phyloP scores from a whole-genome alignment of 768 basidiomycete genomes.

The Tylopilus subfusipes region DNA sequence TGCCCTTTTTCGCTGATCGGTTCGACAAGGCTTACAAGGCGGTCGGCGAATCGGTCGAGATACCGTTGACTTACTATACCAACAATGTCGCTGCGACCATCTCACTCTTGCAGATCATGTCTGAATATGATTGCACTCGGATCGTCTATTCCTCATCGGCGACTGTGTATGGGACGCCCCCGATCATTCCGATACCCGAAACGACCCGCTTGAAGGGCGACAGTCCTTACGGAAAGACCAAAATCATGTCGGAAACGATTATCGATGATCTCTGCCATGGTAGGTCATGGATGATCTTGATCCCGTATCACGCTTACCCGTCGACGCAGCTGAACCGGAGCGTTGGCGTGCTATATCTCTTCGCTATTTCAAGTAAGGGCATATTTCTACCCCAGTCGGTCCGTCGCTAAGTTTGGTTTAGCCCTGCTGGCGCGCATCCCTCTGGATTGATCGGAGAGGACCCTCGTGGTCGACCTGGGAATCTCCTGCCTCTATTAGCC shows the following conservation, averaged over 20 bases:
- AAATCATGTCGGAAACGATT: slow-evolving; percentile 89
- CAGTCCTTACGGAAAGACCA: slow-evolving; percentile 95
- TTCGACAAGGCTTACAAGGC: slow-evolving; percentile 79
- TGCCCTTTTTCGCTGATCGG: neutral
- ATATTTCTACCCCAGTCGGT: neutral
- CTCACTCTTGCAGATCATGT: slow-evolving; percentile 82
- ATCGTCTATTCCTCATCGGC: slow-evolving; percentile 98
- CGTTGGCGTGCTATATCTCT: slow-evolving; percentile 82
- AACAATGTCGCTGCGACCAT: slow-evolving; percentile 93
- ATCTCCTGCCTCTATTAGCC: slow-evolving; percentile 87
- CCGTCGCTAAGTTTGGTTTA: slow-evolving; percentile 29
- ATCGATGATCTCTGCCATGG: slow-evolving; percentile 84
- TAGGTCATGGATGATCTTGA: slow-evolving; percentile 33
- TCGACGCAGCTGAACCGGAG: slow-evolving; percentile 54
- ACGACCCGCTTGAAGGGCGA: slow-evolving; percentile 81
- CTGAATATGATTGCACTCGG: slow-evolving; percentile 75
- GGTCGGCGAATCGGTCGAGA: slow-evolving; percentile 93
- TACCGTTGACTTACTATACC: slow-evolving; percentile 88
- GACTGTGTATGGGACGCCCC: slow-evolving; percentile 95
- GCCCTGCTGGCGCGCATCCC: slow-evolving; percentile 97
- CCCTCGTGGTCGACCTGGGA: slow-evolving; percentile 92
- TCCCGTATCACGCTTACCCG: slow-evolving; percentile 2
- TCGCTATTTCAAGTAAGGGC: slow-evolving; percentile 90
- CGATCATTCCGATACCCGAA: slow-evolving; percentile 91
- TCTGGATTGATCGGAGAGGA: slow-evolving; percentile 96